These are phyloP conservation scores for Fusarium sp. DNA, from an alignment of 2,329 filamentous ascomycete species.

Conservation along the genomic window DNA sequence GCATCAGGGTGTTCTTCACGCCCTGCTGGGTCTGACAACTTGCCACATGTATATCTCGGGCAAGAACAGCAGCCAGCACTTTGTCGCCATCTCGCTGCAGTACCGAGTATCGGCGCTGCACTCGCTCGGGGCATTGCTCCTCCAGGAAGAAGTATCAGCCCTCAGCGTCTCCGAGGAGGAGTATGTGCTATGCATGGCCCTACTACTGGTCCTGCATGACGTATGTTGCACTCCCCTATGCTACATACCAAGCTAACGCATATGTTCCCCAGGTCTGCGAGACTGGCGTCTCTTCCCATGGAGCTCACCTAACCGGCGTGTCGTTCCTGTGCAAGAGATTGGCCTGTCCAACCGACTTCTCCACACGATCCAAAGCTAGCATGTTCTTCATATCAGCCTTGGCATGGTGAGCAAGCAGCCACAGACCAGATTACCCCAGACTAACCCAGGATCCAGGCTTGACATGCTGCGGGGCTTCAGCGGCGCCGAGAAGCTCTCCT, in stretches of 20 bases:
- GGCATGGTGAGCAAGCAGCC: constrained; percentile 35
- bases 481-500: constrained; percentile 47
- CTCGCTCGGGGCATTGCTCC: constrained; percentile 32
- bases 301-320: constrained; percentile 44
- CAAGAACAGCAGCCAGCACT: constrained; percentile 2
- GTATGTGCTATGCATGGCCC: constrained; percentile 38
- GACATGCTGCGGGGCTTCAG: constrained; percentile 47
- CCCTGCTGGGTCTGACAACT: constrained; percentile 42
- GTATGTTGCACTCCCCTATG: background rate
- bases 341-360: constrained; percentile 17
- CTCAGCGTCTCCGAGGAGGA: constrained; percentile 37
- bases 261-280: constrained; percentile 39
- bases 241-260: fast-evolving
- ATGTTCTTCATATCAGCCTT: constrained; percentile 43
- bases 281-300: constrained; percentile 43
- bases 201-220: constrained; percentile 44
- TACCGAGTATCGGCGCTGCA: constrained; percentile 40
- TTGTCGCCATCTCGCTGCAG: constrained; percentile 31
- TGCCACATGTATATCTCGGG: constrained; percentile 41
- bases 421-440: background rate
- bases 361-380: constrained; percentile 28
- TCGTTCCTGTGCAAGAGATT: constrained; percentile 44
- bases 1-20: constrained; percentile 44
- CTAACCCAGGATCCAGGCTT: constrained; percentile 27
- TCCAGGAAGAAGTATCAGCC: constrained; percentile 28